These are phyloP conservation scores for Aeschynomene evenia DNA, from an alignment of 306 rosid species.

Conservation along the genomic window DNA sequence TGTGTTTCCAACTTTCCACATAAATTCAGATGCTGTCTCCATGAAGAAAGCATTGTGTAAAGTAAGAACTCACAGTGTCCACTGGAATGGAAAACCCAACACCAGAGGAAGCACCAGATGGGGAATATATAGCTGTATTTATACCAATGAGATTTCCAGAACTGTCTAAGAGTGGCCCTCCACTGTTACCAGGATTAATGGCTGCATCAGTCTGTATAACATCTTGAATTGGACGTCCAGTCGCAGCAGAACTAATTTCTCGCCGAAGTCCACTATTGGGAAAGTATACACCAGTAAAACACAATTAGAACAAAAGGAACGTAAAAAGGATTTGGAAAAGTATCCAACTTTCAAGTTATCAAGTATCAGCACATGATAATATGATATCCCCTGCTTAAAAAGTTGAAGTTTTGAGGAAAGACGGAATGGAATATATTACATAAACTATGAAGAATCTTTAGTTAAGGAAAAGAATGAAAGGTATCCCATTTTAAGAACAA, in stretches of 20 bases:
- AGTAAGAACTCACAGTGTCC: slow-evolving; percentile 72
- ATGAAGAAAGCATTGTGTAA: not conserved
- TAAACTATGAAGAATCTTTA: not conserved
- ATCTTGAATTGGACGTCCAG: slow-evolving; percentile 98
- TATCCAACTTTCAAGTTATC: slow-evolving; percentile 6
- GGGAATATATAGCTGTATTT: slow-evolving; percentile 96
- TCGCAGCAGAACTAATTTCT: slow-evolving; percentile 99
- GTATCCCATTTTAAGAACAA: slow-evolving; percentile 1
- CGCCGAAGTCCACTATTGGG: slow-evolving; percentile 84
- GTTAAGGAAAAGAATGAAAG: slow-evolving; percentile 1
- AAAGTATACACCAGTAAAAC: slow-evolving; percentile 24
- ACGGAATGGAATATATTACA: not conserved
- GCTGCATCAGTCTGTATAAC: slow-evolving; percentile 99
- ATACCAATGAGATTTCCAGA: slow-evolving; percentile 93
- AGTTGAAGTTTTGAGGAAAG: not conserved
- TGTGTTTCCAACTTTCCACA: not conserved
- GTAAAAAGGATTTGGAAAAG: not conserved
- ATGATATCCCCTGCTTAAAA: slow-evolving; percentile 4
- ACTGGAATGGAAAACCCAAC: slow-evolving; percentile 99
- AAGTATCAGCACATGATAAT: not conserved
- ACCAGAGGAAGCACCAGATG: slow-evolving; percentile 97
- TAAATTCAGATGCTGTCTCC: not conserved
- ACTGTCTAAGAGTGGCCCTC: slow-evolving; percentile 98
- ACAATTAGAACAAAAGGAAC: slow-evolving; percentile 3
- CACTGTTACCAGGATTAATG: slow-evolving; percentile 98